Conservation (phyloP, 1,284 basidiomycete genomes). For the Cryptococcus maquisensis region DNA sequence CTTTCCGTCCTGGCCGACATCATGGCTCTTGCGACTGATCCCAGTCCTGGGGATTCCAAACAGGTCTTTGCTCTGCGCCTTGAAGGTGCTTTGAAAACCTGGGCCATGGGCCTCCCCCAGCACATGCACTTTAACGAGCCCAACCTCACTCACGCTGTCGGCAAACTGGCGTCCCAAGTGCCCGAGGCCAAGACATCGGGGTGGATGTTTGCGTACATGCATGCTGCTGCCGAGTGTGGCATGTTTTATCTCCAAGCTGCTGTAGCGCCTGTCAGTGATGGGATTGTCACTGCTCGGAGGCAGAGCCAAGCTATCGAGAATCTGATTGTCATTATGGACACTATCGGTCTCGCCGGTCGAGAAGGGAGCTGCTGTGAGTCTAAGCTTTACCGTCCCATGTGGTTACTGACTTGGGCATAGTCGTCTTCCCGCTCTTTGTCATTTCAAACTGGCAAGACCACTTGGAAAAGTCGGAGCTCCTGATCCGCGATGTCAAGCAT, state of each 20-base stretch:
- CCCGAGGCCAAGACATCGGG: slow-evolving; percentile 39
- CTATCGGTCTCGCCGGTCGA: slow-evolving; percentile 40
- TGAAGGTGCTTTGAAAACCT: slow-evolving; percentile 27
- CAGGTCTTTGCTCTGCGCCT: slow-evolving; percentile 5
- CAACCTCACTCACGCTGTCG: slow-evolving; percentile 43
- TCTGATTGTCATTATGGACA: slow-evolving; percentile 43
- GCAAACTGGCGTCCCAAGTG: slow-evolving; percentile 38
- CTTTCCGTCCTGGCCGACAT: slow-evolving; percentile 36
- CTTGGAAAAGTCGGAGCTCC: slow-evolving; percentile 20
- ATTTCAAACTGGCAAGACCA: slow-evolving; percentile 43
- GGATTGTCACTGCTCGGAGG: slow-evolving; percentile 31
- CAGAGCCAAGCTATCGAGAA: slow-evolving; percentile 49
- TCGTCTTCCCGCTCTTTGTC: slow-evolving; percentile 40
- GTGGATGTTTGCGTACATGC: slow-evolving; percentile 51
- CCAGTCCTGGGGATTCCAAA: slow-evolving; percentile 5
- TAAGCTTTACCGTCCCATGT: not conserved
- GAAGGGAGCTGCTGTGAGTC: slow-evolving; percentile 43
- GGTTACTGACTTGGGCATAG: slow-evolving; percentile 11
- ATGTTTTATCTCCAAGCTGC: slow-evolving; percentile 51
- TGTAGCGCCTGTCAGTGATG: slow-evolving; percentile 25
- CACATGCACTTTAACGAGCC: slow-evolving; percentile 49
- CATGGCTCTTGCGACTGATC: slow-evolving; percentile 28
- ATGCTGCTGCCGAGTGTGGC: slow-evolving; percentile 50
- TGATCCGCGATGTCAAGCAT: slow-evolving; percentile 21
- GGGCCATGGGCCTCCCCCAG: slow-evolving; percentile 48